Conservation (phyloP, 352 stramenopile species). For the Phytophthora meadii region DNA sequence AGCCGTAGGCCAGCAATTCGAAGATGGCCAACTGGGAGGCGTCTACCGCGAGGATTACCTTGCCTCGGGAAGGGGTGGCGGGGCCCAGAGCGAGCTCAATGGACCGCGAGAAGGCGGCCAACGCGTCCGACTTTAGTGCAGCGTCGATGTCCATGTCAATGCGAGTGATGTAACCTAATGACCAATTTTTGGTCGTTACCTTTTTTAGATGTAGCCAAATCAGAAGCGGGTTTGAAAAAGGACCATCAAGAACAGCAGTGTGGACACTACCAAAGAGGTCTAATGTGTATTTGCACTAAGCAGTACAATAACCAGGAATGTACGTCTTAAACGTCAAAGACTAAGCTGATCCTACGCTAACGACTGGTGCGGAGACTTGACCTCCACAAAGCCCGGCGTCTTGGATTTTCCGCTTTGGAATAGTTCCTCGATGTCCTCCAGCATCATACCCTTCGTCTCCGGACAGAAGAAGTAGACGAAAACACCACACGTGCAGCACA, state of each 20-base stretch:
- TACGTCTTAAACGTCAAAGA: too few species aligned
- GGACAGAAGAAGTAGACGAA: too few species aligned
- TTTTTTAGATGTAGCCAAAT: background rate
- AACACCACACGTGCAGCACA: too few species aligned
- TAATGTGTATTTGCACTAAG: too few species aligned
- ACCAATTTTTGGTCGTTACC: too few species aligned
- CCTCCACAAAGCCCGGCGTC: conserved; percentile 35
- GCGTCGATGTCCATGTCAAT: conserved; percentile 42
- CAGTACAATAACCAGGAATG: too few species aligned
- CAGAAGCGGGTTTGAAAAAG: background rate
- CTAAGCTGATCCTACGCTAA: background rate
- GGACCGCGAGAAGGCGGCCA: conserved; percentile 50
- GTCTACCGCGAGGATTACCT: conserved; percentile 63
- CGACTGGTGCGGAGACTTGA: conserved; percentile 29
- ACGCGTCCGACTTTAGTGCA: conserved; percentile 61
- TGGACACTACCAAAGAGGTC: too few species aligned
- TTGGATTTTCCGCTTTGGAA: conserved; percentile 30
- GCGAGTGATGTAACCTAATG: too few species aligned
- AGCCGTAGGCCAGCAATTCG: conserved; percentile 71
- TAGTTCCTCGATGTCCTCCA: conserved; percentile 38
- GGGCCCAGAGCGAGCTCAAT: conserved; percentile 27
- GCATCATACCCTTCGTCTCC: too few species aligned
- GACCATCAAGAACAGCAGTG: too few species aligned
- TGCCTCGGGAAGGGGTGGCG: background rate
- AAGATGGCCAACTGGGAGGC: conserved; percentile 63